Evolutionary conservation across 306 rosid species (phyloP), one percentile per base, ranked within the genome.

Genomic region (Prunus dulcis): DNA sequence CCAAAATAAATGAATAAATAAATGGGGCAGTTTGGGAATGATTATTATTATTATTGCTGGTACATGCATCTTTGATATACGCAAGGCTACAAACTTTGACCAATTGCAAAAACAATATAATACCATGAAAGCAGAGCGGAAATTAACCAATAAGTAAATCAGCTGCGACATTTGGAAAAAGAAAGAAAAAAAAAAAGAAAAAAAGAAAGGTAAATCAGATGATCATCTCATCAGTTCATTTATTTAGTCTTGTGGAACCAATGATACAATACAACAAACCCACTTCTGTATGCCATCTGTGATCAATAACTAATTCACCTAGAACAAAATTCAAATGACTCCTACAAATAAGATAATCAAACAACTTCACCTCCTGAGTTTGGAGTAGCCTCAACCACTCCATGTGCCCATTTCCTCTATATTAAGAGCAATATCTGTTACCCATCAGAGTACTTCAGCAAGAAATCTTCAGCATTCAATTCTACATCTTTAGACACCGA

Each of bases 311-410:
- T 32, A 77, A 72, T 49, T 22, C 74, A 81, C 67, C 55, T 58
- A 15, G 18, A 72, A 18, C 76, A 43, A 30, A 60, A 15, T 50
- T 12, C 5, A 61, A 55, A 46, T 51, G 20, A 60, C 45, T 34
- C 80, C 15, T 64, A 18, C 52, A 30, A 32, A 58, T 12, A 71
- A 41, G 27, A 71, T 30, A 68, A 50, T 58, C 66, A 72, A 82
- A 67, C 85, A 73, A 73, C 85, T 82, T 68, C 79, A 82, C 82
- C 79, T 34, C 67, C 62, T 78, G 69, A 34, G 12, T 30, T 79
- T 56, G 61, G 46, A 49, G 74, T 53, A 38, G 20, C 50, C n/a
- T 34, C 67, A 82, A 73, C 82, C 50, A 82, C 82, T 77, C 79
- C 82, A 66, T 67, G 79, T 73, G 76, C 11, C 14, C n/a, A 23